Percentiles rank a stretch among this genome's conserved stretches.
These are phyloP conservation scores for Setaria italica DNA, from an alignment of 202 grass and related monocot genomes.

Conservation along the genomic window DNA sequence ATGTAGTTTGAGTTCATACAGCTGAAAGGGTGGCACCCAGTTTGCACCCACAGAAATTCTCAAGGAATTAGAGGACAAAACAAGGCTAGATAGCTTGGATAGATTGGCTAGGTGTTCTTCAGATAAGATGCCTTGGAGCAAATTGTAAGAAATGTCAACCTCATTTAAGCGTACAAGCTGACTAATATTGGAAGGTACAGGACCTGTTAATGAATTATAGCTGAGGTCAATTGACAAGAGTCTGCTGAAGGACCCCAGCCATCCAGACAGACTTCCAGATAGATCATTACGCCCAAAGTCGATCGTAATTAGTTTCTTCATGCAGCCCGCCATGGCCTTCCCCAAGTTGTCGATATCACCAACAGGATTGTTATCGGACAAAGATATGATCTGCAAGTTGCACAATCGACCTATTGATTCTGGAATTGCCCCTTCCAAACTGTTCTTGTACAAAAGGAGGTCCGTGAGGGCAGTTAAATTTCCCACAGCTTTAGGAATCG, in stretches of 20 bases:
- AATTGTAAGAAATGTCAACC: conserved; percentile 28
- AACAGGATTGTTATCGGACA: neutral
- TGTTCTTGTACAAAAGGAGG: neutral
- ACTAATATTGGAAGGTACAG: neutral
- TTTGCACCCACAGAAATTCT: neutral
- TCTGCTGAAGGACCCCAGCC: too few relatives aligned
- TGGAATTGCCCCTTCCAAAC: neutral
- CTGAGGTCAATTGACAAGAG: too few relatives aligned
- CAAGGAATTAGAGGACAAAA: neutral
- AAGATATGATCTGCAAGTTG: neutral
- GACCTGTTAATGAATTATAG: neutral
- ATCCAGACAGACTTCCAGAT: too few relatives aligned
- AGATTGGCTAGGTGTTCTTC: conserved; percentile 25
- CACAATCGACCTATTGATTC: neutral
- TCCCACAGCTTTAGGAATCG: neutral
- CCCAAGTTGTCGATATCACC: too few relatives aligned
- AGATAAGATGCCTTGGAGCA: neutral
- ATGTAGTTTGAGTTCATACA: neutral
- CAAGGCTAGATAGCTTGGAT: neutral
- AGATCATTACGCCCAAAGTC: too few relatives aligned
- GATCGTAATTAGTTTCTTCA: too few relatives aligned
- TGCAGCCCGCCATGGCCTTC: too few relatives aligned
- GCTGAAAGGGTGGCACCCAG: conserved; percentile 49
- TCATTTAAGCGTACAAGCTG: neutral
- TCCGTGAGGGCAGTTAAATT: neutral